Evolutionary conservation across 225 moss, liverwort and hornwort genomes (phyloP).

Genomic region (Marchantia polymorpha): DNA sequence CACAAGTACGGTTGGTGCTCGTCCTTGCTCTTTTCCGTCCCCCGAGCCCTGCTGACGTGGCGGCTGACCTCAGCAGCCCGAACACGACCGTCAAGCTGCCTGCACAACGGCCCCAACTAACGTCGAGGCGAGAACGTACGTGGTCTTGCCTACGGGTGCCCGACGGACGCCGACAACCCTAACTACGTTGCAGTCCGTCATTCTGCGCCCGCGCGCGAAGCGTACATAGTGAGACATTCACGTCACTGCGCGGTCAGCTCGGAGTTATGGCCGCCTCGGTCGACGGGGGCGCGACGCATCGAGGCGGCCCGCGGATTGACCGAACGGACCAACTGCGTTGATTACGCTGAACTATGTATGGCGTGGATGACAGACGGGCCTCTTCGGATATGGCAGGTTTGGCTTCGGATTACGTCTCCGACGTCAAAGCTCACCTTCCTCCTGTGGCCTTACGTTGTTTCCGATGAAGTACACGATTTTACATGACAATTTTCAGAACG

Average conservation of each 20-base stretch:
- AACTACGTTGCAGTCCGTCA: background rate
- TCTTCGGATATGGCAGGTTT: background rate
- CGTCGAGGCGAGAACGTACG: background rate
- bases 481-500: background rate
- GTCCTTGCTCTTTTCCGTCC: background rate
- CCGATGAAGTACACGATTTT: background rate
- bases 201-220: no score
- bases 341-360: background rate
- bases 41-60: background rate
- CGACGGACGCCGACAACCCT: background rate
- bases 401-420: background rate
- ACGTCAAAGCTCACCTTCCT: background rate
- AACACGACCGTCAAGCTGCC: conserved; percentile 2
- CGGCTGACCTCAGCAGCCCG: background rate
- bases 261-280: background rate
- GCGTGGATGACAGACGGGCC: background rate
- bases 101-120: background rate
- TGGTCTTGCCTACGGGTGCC: background rate
- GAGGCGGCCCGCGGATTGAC: background rate
- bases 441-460: background rate
- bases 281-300: background rate
- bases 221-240: background rate
- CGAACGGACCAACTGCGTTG: background rate
- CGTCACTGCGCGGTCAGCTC: background rate
- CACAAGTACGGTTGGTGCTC: conserved; percentile 1